Evolutionary conservation across 139 green algal species (phyloP), one percentile per base, ranked within the genome.

Genomic region (Haematococcus sp.): DNA sequence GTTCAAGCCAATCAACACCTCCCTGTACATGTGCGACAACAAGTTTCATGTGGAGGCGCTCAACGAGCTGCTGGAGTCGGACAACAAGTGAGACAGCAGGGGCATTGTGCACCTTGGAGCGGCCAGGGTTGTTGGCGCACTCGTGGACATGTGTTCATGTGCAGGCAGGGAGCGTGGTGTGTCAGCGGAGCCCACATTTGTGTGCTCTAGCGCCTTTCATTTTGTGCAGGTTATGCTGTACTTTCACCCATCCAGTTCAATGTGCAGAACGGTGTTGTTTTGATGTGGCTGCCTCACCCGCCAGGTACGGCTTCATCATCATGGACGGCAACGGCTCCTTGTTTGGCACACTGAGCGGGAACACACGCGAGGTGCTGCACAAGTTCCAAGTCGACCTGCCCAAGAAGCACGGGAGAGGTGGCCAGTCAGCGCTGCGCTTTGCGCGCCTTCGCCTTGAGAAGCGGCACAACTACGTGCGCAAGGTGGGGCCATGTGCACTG

Each of bases 1-100:
- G n/a, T 99, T 99, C 91, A 99, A 99, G 82, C 91, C 96, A 58
- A 99, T 99, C 93, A 99, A 99, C 90, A 98, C 96, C 11, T 98
- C 93, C 1, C 84, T 99, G 27, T 99, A 99, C 87, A 86, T 99
- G 31, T 99, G 96, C 81, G 96, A 99, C 86, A 99, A 99, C 87
- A 99, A 99, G 86, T 99, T 99, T 80, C 96, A 99, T 87, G 98
- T 93, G n/a, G 91, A 97, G 85, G 93, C 95, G n/a, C 83, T 98
- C 44, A 92, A 89, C 58, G 95, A 98, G 86, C 86, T 98, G 66
- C 81, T 98, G 71, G 93, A 98, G 80, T 90, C 87, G 2, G 92
- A 97, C 84, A 91, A 88, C 79, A 94, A 90, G 90, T 94, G 63
- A 71, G 81, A 33, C 28, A 30, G 22, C 22, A 20, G 51, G n/a